Evolutionary conservation across 805 yeast genomes (phyloP).

Genomic region (Lipomyces sp.): DNA sequence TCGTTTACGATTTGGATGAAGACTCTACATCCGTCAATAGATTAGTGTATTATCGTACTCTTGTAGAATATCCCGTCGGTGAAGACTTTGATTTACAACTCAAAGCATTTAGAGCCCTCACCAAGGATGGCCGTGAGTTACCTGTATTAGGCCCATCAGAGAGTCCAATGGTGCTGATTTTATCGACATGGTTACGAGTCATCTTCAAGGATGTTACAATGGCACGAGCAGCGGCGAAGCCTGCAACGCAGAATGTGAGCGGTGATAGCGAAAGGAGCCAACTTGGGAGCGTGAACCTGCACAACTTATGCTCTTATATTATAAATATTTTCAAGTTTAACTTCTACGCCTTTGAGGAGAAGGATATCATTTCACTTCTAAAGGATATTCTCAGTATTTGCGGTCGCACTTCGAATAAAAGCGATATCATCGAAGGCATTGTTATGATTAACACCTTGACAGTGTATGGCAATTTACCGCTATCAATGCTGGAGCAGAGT

Average conservation of each 20-base stretch:
- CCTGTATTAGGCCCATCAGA: constrained; percentile 57
- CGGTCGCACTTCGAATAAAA: constrained; percentile 48
- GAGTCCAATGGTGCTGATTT: constrained; percentile 49
- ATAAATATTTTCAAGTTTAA: constrained; percentile 56
- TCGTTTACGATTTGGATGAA: constrained; percentile 49
- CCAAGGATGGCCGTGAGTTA: constrained; percentile 59
- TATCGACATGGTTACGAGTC: constrained; percentile 47
- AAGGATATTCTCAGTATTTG: constrained; percentile 49
- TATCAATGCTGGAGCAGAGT: constrained; percentile 46
- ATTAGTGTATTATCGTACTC: constrained; percentile 64
- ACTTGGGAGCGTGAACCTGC: constrained; percentile 39
- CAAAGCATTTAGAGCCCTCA: constrained; percentile 52
- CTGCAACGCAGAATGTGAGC: background rate
- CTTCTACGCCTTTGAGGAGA: constrained; percentile 52
- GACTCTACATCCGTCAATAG: constrained; percentile 56
- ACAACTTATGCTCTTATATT: constrained; percentile 42
- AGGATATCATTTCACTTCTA: constrained; percentile 47
- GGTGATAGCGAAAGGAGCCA: constrained; percentile 36
- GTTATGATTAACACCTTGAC: constrained; percentile 52
- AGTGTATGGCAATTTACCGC: constrained; percentile 55
- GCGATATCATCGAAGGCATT: constrained; percentile 50
- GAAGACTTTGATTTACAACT: constrained; percentile 60
- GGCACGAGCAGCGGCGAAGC: constrained; percentile 7
- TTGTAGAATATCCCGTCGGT: constrained; percentile 55
- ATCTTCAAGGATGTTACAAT: constrained; percentile 42